Percentiles rank a stretch among this genome's conserved stretches.
phyloP scores from a whole-genome alignment of 495 filamentous ascomycete genomes.

The Xanthoparmelia taractica region DNA sequence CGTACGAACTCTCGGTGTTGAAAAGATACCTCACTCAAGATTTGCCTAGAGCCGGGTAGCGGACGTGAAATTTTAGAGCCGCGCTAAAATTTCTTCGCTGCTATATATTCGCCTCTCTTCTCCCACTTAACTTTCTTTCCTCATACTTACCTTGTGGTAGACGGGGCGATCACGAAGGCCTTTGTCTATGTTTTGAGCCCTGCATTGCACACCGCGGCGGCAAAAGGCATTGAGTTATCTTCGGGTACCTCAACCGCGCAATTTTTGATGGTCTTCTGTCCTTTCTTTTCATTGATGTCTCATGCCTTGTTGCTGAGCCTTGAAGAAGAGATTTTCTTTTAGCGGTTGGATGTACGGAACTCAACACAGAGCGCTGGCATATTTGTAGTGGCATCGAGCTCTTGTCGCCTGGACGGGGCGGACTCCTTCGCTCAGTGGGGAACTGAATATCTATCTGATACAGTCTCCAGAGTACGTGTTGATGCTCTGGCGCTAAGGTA shows the following conservation, averaged over 20 bases:
- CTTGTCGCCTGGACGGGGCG: too few species aligned
- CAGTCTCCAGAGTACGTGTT: too few species aligned
- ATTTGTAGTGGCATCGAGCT: too few species aligned
- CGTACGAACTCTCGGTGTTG: too few species aligned
- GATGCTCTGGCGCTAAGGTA: too few species aligned
- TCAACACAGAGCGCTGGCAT: too few species aligned
- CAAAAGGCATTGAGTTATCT: slow-evolving; percentile 58
- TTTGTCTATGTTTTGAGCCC: slow-evolving; percentile 54
- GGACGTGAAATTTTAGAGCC: neutral
- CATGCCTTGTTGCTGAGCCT: slow-evolving; percentile 37
- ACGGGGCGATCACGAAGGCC: slow-evolving; percentile 54
- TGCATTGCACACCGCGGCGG: slow-evolving; percentile 72
- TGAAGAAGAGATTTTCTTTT: slow-evolving; percentile 43
- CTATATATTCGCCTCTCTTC: neutral
- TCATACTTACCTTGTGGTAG: slow-evolving; percentile 72
- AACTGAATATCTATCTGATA: too few species aligned
- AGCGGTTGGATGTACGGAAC: too few species aligned
- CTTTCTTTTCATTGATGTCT: slow-evolving; percentile 48
- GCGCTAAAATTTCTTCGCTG: neutral
- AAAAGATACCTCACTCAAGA: too few species aligned
- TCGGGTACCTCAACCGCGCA: slow-evolving; percentile 61
- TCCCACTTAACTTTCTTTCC: slow-evolving; percentile 32
- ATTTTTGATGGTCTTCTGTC: slow-evolving; percentile 54
- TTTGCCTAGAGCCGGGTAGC: too few species aligned
- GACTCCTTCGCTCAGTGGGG: too few species aligned